Conservation (phyloP, 2,329 filamentous ascomycete species). For the Trichoderma sp. region DNA sequence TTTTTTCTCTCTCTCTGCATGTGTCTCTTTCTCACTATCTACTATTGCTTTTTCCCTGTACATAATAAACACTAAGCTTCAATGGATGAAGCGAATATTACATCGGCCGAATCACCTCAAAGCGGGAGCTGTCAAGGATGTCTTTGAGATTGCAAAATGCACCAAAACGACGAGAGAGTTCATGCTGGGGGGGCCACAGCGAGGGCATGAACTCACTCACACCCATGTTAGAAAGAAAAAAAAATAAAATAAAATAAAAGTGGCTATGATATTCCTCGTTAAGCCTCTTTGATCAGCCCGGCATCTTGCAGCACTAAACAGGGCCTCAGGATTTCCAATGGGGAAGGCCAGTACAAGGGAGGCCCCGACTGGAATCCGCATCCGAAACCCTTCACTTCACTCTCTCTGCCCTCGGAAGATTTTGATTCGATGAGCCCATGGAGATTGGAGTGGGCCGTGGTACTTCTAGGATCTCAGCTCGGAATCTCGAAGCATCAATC, state of each 20-base stretch:
- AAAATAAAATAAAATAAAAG: not conserved
- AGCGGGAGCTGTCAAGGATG: not conserved
- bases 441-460: not conserved
- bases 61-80: not conserved
- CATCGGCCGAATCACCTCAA: not conserved
- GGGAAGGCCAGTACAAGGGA: conserved; percentile 2
- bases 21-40: not conserved
- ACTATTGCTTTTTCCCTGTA: not conserved
- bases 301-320: not conserved
- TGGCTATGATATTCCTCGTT: not conserved
- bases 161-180: not conserved
- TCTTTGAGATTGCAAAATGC: not conserved
- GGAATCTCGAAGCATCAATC: not conserved
- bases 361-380: not conserved
- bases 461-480: not conserved
- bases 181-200: not conserved
- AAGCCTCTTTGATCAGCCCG: not conserved
- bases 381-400: not conserved
- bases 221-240: not conserved
- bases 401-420: not conserved
- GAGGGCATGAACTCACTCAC: not conserved
- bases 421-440: not conserved
- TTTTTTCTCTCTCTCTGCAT: not conserved
- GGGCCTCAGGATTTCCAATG: not conserved
- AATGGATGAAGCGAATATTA: not conserved